Evolutionary conservation across 345 rosid species (phyloP).

Genomic region (Toxicodendron radicans): DNA sequence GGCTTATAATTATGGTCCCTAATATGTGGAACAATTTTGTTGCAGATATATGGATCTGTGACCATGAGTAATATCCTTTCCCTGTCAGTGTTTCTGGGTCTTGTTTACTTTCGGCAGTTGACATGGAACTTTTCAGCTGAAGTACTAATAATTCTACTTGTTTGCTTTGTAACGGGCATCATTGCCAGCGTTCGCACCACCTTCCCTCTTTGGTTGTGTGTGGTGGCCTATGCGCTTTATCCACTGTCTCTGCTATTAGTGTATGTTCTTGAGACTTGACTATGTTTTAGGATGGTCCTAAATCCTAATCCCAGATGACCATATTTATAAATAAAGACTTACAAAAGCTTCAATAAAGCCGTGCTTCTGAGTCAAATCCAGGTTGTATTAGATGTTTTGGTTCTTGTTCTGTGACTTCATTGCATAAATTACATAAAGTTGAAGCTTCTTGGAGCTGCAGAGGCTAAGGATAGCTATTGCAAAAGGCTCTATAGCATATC

Average conservation of each 20-base stretch:
- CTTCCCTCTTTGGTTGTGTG: slow-evolving; percentile 51
- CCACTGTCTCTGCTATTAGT: slow-evolving; percentile 49
- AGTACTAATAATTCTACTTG: slow-evolving; percentile 41
- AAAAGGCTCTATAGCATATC: background rate
- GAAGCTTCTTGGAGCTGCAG: background rate
- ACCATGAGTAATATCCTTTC: slow-evolving; percentile 49
- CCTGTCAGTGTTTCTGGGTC: slow-evolving; percentile 35
- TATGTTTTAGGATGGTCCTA: slow-evolving; percentile 49
- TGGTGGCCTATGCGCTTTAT: slow-evolving; percentile 43
- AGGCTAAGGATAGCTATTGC: too few relatives aligned
- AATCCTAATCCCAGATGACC: too few relatives aligned
- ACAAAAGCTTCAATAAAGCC: background rate
- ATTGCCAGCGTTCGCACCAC: slow-evolving; percentile 48
- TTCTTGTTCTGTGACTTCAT: background rate
- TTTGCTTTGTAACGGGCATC: slow-evolving; percentile 43
- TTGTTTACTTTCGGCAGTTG: slow-evolving; percentile 46
- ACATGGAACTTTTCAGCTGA: slow-evolving; percentile 56
- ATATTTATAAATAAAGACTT: background rate
- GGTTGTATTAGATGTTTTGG: background rate
- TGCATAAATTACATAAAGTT: background rate
- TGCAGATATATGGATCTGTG: slow-evolving; percentile 56
- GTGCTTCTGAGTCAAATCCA: background rate
- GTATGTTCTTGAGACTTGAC: slow-evolving; percentile 49
- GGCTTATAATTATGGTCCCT: background rate
- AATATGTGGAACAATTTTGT: background rate